These are phyloP conservation scores for Auricularia cornea DNA, from an alignment of 768 basidiomycete genomes.

Conservation along the genomic window DNA sequence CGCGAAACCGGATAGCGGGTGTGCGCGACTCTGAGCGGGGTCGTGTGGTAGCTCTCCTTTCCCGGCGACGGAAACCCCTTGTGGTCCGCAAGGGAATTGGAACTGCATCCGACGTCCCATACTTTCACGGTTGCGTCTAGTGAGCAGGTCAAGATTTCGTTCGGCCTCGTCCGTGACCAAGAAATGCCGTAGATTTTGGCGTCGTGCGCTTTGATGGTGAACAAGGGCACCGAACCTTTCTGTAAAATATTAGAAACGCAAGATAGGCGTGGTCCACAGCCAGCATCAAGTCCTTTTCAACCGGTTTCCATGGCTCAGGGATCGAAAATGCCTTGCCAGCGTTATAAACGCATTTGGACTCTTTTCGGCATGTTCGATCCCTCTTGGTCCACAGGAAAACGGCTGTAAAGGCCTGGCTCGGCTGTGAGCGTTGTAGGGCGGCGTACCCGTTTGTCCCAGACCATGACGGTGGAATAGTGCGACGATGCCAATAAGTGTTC, in stretches of 20 bases:
- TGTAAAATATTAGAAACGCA: constrained; percentile 19
- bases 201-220: constrained; percentile 69
- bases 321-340: no score
- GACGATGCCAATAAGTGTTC: constrained; percentile 82
- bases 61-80: neutral
- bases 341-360: no score
- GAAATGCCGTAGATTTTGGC: constrained; percentile 97
- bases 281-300: no score
- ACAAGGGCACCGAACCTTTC: constrained; percentile 83
- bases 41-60: constrained; percentile 17
- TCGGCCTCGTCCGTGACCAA: constrained; percentile 71
- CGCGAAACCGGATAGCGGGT: constrained; percentile 93
- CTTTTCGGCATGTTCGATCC: no score
- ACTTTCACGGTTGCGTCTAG: constrained; percentile 90
- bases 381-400: no score
- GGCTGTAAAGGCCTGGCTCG: no score
- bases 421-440: no score
- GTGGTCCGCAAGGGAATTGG: constrained; percentile 3
- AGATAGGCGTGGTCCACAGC: no score
- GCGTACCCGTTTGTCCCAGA: constrained; percentile 90
- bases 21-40: constrained; percentile 44
- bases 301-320: no score
- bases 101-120: constrained; percentile 42
- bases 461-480: constrained; percentile 75
- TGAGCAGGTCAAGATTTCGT: constrained; percentile 88